A percentile compares a stretch with the other conserved stretches of the same genome.
Conservation (phyloP, 2,329 filamentous ascomycete species). For the Colletotrichum paranaense region DNA sequence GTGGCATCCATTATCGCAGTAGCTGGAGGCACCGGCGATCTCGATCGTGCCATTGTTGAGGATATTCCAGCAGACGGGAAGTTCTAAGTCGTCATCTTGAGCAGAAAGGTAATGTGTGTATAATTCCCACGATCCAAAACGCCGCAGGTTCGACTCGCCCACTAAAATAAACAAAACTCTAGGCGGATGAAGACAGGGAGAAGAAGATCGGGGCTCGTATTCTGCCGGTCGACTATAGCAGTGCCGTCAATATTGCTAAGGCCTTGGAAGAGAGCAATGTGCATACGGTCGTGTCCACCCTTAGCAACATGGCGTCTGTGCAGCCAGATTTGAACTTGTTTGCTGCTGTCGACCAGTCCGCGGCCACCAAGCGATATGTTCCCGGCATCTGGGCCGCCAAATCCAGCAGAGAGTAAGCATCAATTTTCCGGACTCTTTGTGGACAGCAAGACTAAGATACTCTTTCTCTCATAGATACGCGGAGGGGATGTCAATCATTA, state of each 20-base stretch:
- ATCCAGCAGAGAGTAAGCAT: slow-evolving; percentile 38
- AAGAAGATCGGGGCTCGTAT: slow-evolving; percentile 38
- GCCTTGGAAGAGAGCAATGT: slow-evolving; percentile 50
- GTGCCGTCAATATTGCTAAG: slow-evolving; percentile 36
- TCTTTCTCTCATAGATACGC: slow-evolving; percentile 38
- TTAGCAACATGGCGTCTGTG: slow-evolving; percentile 45
- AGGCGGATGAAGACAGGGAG: slow-evolving; percentile 30
- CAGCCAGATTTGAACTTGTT: slow-evolving; percentile 54
- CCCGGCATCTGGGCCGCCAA: slow-evolving; percentile 53
- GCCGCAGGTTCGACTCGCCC: slow-evolving; percentile 46
- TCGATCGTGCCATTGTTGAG: slow-evolving; percentile 59
- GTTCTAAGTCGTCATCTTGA: slow-evolving; percentile 51
- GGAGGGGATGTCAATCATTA: slow-evolving; percentile 44
- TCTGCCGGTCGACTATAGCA: slow-evolving; percentile 42
- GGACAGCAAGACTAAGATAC: slow-evolving; percentile 48
- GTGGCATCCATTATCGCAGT: slow-evolving; percentile 48
- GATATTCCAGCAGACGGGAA: slow-evolving; percentile 46
- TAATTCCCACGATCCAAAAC: not conserved
- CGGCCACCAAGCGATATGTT: slow-evolving; percentile 51
- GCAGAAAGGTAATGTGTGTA: slow-evolving; percentile 37
- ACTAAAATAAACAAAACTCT: not conserved
- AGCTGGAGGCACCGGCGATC: slow-evolving; percentile 55
- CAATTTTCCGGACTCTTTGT: slow-evolving; percentile 45
- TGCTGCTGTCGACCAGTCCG: slow-evolving; percentile 51
- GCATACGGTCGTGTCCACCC: slow-evolving; percentile 56